These are phyloP conservation scores for Pythium periplocum DNA, from an alignment of 352 stramenopile species.

Conservation along the genomic window DNA sequence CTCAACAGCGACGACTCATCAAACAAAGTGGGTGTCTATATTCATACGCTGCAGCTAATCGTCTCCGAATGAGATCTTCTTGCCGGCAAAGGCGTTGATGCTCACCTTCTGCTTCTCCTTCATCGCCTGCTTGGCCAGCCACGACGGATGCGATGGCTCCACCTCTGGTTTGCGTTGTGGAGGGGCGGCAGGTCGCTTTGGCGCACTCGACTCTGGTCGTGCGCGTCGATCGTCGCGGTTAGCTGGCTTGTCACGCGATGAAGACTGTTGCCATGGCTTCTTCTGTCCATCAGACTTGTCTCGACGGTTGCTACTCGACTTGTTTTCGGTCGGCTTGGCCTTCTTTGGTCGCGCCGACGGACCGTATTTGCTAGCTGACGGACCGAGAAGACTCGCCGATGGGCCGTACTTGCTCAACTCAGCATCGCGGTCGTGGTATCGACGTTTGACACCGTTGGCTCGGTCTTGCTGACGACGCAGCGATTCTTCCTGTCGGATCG, in stretches of 20 bases:
- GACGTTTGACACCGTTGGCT: slow-evolving; percentile 32
- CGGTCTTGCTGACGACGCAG: slow-evolving; percentile 39
- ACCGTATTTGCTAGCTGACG: slow-evolving; percentile 8
- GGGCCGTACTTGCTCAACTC: slow-evolving; percentile 38
- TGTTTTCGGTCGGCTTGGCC: not conserved
- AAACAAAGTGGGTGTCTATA: too few relatives aligned
- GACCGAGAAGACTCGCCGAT: too few relatives aligned
- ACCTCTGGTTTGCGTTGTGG: slow-evolving; percentile 16
- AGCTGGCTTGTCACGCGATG: too few relatives aligned
- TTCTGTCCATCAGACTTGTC: too few relatives aligned
- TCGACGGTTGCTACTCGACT: too few relatives aligned
- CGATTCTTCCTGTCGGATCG: slow-evolving; percentile 62
- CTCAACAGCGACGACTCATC: too few relatives aligned
- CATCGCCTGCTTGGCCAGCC: slow-evolving; percentile 76
- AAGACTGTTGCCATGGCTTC: too few relatives aligned
- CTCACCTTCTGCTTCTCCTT: slow-evolving; percentile 79
- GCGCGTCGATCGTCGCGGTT: not conserved
- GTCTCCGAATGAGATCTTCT: slow-evolving; percentile 81
- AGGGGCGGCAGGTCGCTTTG: not conserved
- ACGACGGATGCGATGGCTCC: slow-evolving; percentile 45
- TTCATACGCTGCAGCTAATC: slow-evolving; percentile 13
- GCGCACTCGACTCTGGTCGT: slow-evolving; percentile 2
- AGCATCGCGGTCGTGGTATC: slow-evolving; percentile 16
- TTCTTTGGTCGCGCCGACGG: slow-evolving; percentile 75
- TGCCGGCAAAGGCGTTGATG: slow-evolving; percentile 65